phyloP scores from a whole-genome alignment of 371 early-diverging fungal species.

The Haplosporangium sp. region DNA sequence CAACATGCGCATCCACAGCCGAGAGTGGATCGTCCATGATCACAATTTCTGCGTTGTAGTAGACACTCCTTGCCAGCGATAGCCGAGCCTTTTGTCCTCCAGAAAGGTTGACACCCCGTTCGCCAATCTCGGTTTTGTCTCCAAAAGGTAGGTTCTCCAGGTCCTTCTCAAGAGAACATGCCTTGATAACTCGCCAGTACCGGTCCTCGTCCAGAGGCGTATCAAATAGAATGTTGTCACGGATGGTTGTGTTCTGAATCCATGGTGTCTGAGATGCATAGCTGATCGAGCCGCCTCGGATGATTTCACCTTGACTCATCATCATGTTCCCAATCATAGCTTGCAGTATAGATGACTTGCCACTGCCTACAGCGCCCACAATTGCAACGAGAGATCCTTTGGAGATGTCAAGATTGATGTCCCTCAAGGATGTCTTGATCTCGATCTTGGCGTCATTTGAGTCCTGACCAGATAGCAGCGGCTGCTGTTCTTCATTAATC shows the following conservation, averaged over 20 bases:
- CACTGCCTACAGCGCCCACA: constrained; percentile 87
- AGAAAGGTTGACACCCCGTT: constrained; percentile 64
- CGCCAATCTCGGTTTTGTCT: constrained; percentile 87
- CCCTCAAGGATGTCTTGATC: constrained; percentile 21
- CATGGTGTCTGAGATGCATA: constrained; percentile 85
- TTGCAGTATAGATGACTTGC: constrained; percentile 70
- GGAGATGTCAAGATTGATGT: constrained; percentile 71
- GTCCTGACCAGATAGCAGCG: constrained; percentile 6
- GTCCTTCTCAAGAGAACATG: constrained; percentile 79
- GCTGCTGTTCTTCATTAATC: constrained; percentile 17
- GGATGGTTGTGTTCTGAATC: constrained; percentile 81
- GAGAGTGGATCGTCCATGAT: constrained; percentile 84
- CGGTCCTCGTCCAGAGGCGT: constrained; percentile 70
- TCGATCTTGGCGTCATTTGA: background rate
- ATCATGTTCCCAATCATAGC: constrained; percentile 66
- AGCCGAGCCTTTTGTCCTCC: constrained; percentile 61
- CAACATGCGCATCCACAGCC: constrained; percentile 79
- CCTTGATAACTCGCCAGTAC: constrained; percentile 73
- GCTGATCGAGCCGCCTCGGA: constrained; percentile 31
- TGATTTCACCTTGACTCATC: constrained; percentile 24
- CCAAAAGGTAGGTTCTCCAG: constrained; percentile 80
- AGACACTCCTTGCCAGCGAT: constrained; percentile 58
- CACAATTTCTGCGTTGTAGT: constrained; percentile 67
- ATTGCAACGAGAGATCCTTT: constrained; percentile 76
- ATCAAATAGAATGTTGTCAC: constrained; percentile 89